phyloP scores from a whole-genome alignment of 306 rosid genomes.

The Cucumis cinereus region DNA sequence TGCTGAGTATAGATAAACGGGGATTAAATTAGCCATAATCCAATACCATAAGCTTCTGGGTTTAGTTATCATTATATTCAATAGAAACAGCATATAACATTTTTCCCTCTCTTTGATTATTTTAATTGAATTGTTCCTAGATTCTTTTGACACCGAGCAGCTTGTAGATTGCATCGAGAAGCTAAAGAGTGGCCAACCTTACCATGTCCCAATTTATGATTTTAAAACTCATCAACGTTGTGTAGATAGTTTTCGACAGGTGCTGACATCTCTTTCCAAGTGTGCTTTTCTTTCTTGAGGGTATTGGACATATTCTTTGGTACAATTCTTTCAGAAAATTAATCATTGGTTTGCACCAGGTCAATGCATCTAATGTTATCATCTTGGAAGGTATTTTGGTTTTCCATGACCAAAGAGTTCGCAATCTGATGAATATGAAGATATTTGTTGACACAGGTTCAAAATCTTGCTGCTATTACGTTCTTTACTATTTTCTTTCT shows the following conservation, averaged over 20 bases:
- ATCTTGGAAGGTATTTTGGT: slow-evolving; percentile 96
- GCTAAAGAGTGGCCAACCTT: slow-evolving; percentile 56
- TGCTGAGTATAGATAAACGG: background rate
- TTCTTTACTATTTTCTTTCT: background rate
- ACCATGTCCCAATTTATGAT: slow-evolving; percentile 84
- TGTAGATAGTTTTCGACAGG: slow-evolving; percentile 85
- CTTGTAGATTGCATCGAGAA: slow-evolving; percentile 60
- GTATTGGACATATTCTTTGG: background rate
- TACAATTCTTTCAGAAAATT: background rate
- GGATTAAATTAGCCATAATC: background rate
- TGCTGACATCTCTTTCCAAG: slow-evolving; percentile 10
- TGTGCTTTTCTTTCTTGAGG: background rate
- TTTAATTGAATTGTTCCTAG: slow-evolving; percentile 16
- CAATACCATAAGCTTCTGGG: background rate
- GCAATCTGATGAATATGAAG: slow-evolving; percentile 92
- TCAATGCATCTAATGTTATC: slow-evolving; percentile 91
- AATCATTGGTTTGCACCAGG: slow-evolving; percentile 30
- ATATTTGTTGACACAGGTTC: slow-evolving; percentile 95
- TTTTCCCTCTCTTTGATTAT: background rate
- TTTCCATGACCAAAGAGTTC: slow-evolving; percentile 86
- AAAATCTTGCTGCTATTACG: background rate
- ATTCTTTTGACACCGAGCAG: slow-evolving; percentile 91
- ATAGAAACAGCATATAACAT: background rate
- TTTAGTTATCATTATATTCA: background rate
- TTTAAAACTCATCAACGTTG: slow-evolving; percentile 80